phyloP scores from a whole-genome alignment of 208 protist species.

The Leishmania tropica region DNA sequence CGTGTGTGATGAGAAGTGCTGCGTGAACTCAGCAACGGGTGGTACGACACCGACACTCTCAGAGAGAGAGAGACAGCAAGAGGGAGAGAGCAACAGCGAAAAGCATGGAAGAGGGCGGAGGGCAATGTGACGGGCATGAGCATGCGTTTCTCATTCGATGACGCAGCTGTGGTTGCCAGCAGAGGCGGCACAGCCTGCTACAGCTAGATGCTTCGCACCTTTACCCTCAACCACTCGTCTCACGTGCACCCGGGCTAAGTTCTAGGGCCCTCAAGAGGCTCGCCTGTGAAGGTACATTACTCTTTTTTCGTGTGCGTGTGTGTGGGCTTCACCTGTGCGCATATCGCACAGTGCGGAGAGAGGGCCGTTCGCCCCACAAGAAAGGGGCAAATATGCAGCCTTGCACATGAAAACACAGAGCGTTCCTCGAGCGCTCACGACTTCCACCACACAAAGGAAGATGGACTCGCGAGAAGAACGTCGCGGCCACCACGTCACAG shows the following conservation, averaged over 20 bases:
- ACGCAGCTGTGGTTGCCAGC: not conserved
- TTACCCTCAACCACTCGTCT: not conserved
- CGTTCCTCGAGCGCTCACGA: not conserved
- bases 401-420: not conserved
- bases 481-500: conserved; percentile 33
- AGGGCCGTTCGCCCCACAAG: not conserved
- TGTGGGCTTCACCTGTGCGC: not conserved
- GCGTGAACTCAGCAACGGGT: not conserved
- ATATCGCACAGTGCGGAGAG: not conserved
- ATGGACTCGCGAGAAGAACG: not conserved
- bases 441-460: not conserved
- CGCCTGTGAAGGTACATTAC: not conserved
- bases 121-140: not conserved
- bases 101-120: not conserved
- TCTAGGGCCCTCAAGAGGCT: not conserved
- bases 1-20: not conserved
- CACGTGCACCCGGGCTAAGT: not conserved
- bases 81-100: not conserved
- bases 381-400: not conserved
- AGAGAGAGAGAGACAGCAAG: not conserved
- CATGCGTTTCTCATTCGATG: not conserved
- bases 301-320: not conserved
- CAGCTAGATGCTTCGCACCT: not conserved
- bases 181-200: not conserved
- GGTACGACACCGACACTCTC: not conserved